These are phyloP conservation scores for Solanum paucissectum DNA, from an alignment of 257 asterid species.

Conservation along the genomic window DNA sequence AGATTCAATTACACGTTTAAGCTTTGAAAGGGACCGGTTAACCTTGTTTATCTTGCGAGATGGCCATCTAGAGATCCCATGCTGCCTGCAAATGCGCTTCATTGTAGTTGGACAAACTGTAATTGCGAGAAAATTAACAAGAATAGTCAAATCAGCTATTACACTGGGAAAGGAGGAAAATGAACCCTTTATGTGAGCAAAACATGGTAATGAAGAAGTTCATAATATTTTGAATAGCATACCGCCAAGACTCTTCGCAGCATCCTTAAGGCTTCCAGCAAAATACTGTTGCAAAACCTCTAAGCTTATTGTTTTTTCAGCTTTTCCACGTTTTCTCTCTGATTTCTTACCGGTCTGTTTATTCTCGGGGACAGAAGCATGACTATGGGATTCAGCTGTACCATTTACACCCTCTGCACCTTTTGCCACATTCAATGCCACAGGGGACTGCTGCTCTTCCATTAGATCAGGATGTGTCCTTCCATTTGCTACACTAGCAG, in stretches of 20 bases:
- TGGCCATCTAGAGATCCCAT: constrained; percentile 94
- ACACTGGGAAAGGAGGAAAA: background rate
- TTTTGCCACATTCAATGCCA: constrained; percentile 17
- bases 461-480: constrained; percentile 26
- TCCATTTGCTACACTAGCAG: constrained; percentile 23
- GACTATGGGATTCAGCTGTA: constrained; percentile 28
- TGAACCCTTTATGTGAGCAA: background rate
- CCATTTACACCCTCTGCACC: constrained; percentile 24
- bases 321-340: constrained; percentile 82
- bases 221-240: constrained; percentile 8
- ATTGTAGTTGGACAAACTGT: constrained; percentile 92
- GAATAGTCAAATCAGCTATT: background rate
- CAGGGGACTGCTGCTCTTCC: constrained; percentile 21
- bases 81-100: constrained; percentile 93
- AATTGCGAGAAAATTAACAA: background rate
- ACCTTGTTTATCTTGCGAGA: constrained; percentile 97
- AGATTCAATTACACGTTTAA: constrained; percentile 74
- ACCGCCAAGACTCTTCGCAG: constrained; percentile 96
- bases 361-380: constrained; percentile 16
- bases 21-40: constrained; percentile 72
- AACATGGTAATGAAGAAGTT: background rate
- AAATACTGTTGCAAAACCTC: constrained; percentile 87
- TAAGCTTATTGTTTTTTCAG: constrained; percentile 81
- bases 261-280: constrained; percentile 87
- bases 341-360: constrained; percentile 49